Evolutionary conservation across 352 stramenopile genomes (phyloP), one percentile per base, ranked within the genome.

Genomic region (Phytophthora hibernalis): DNA sequence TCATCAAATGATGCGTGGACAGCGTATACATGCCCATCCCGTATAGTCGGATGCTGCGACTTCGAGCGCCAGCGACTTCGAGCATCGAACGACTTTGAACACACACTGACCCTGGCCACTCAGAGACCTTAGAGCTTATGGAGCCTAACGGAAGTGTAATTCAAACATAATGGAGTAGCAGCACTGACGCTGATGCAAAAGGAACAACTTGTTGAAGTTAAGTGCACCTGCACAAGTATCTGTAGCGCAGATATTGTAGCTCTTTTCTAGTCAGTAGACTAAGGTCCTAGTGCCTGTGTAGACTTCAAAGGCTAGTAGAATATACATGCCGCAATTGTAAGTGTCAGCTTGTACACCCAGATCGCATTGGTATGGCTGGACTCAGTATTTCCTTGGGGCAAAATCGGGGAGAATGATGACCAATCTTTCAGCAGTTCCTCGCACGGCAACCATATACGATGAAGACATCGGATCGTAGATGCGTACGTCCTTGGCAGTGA

Each of bases 391-490:
- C 9, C 16, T 54, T 15, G 28, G 48, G 2, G 16, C 28, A 18
- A 42, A 53, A 21, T 24, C 48, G 16, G 49, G 33, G 3, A 57
- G 35, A 15, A 47, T 3, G 12, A 35, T 24, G 10, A n/a, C 7
- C 12, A 57, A 18, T 9, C 12, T 47, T 37, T 57, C 50, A 13
- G 33, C 50, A 1, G 48, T 3, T 13, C 9, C 33, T 48, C 35
- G 31, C 0, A 57, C 35, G 5, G n/a, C 16, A 35, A 37, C 35
- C 9, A 6, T 24, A 21, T 48, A 57, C 10, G 16, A 16, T 4
- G 35, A 48, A 24, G 20, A 24, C 33, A 57, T 56, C 12, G 50
- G 33, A 8, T 48, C 50, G 50, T 57, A 57, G 40, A 26, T 24
- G 7, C 15, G 2, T 2, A 44, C 37, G 15, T 44, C 37, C 16